Conservation (phyloP, 768 basidiomycete genomes). For the Leccinum imitatum region DNA sequence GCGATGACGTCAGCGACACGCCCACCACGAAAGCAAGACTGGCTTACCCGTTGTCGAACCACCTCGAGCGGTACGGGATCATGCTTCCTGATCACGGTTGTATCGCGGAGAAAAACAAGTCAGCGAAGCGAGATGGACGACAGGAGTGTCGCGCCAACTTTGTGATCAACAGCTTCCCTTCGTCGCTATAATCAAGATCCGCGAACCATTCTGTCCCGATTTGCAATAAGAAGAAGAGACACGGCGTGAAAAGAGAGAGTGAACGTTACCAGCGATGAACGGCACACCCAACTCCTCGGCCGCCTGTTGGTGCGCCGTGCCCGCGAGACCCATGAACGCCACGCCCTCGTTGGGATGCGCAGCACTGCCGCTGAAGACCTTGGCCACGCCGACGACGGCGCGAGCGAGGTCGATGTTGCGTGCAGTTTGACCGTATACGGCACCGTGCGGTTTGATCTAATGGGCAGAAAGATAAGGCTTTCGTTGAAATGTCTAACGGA, state of each 20-base stretch:
- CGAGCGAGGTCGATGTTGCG: constrained; percentile 55
- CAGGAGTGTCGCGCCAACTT: constrained; percentile 34
- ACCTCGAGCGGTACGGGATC: constrained; percentile 43
- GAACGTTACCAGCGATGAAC: constrained; percentile 55
- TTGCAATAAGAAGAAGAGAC: not conserved
- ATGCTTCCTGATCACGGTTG: constrained; percentile 43
- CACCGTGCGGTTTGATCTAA: constrained; percentile 62
- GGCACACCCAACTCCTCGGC: constrained; percentile 52
- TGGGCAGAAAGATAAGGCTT: not conserved
- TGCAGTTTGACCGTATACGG: constrained; percentile 60
- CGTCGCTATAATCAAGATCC: constrained; percentile 57
- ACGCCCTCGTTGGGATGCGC: constrained; percentile 30
- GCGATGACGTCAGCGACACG: not conserved
- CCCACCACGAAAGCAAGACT: not conserved
- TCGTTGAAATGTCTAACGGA: not conserved
- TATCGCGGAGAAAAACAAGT: not conserved
- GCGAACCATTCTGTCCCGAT: constrained; percentile 57
- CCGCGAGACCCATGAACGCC: constrained; percentile 62
- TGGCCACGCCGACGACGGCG: constrained; percentile 52
- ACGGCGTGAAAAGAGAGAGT: not conserved
- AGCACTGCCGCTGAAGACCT: constrained; percentile 42
- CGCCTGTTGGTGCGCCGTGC: constrained; percentile 59
- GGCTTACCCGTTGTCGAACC: constrained; percentile 44
- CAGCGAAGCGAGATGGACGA: not conserved
- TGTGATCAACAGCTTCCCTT: constrained; percentile 60